Percentiles rank a stretch among this genome's conserved stretches.
These are phyloP conservation scores for Penicillium nordicum DNA, from an alignment of 2,329 filamentous ascomycete genomes.

Conservation along the genomic window DNA sequence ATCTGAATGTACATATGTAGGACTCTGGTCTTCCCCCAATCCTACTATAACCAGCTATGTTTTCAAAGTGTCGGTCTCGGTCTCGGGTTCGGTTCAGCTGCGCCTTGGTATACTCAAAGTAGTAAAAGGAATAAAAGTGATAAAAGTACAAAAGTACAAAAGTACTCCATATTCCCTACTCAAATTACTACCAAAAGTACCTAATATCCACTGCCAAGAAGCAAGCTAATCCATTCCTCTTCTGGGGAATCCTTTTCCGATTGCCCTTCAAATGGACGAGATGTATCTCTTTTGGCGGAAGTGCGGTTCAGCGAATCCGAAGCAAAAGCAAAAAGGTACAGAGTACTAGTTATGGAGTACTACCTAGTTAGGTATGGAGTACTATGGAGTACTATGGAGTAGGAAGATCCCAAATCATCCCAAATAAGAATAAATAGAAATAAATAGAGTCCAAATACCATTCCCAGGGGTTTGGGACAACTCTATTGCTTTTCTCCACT, in stretches of 20 bases:
- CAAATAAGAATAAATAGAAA: not conserved
- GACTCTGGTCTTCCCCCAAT: not conserved
- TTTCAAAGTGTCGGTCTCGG: slow-evolving; percentile 1
- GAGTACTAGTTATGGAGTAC: no score
- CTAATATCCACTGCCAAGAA: not conserved
- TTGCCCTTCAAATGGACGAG: not conserved
- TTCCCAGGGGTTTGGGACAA: slow-evolving; percentile 5
- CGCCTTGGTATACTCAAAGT: not conserved
- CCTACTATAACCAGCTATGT: not conserved
- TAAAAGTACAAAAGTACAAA: not conserved
- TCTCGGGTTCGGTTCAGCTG: not conserved
- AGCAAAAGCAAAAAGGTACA: not conserved
- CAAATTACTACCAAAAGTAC: not conserved
- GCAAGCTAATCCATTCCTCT: not conserved
- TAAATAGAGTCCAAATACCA: not conserved
- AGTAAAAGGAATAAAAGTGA: not conserved
- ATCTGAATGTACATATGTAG: not conserved
- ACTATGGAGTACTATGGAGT: no score
- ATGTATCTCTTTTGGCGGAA: not conserved
- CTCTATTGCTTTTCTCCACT: not conserved
- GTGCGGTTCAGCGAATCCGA: not conserved
- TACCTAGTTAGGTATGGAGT: no score
- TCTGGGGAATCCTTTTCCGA: not conserved
- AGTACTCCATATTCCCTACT: no score
- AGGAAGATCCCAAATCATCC: not conserved